Conservation (phyloP, 1,284 basidiomycete genomes). For the Ganoderma sp. region DNA sequence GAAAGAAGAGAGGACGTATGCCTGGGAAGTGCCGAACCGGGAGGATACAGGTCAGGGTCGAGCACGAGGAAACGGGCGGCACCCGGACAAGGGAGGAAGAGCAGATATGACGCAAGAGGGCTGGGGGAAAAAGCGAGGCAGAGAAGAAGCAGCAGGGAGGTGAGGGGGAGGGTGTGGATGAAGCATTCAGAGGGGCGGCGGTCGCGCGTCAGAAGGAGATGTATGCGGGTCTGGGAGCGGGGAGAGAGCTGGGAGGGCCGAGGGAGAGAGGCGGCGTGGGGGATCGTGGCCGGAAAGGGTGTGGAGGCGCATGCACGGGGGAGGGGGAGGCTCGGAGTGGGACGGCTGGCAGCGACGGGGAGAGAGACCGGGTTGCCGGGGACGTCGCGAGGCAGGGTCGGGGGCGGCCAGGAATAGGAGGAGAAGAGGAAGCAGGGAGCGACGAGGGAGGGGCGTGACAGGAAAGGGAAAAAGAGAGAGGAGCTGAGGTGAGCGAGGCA, state of each 20-base stretch:
- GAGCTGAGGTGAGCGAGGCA: slow-evolving; percentile 14
- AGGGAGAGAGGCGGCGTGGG: slow-evolving; percentile 17
- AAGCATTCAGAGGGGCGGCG: slow-evolving; percentile 33
- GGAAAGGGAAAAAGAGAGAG: slow-evolving; percentile 12
- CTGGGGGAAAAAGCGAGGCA: slow-evolving; percentile 28
- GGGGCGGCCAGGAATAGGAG: slow-evolving; percentile 10
- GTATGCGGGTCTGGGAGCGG: slow-evolving; percentile 41
- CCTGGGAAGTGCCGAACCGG: slow-evolving; percentile 23
- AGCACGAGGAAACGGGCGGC: slow-evolving; percentile 33
- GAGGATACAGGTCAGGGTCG: slow-evolving; percentile 29
- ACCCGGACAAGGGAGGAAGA: slow-evolving; percentile 19
- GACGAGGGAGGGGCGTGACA: slow-evolving; percentile 14
- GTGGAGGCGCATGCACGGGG: slow-evolving; percentile 22
- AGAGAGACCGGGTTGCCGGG: slow-evolving; percentile 12
- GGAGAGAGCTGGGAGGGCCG: slow-evolving; percentile 45
- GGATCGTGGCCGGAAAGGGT: slow-evolving; percentile 21
- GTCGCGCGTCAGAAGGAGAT: slow-evolving; percentile 21
- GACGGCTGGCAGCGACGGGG: slow-evolving; percentile 8
- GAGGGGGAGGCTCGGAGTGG: background rate
- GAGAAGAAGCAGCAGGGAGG: slow-evolving; percentile 31
- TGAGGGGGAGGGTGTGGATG: slow-evolving; percentile 23
- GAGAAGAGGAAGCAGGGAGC: slow-evolving; percentile 24
- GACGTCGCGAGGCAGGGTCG: slow-evolving; percentile 1
- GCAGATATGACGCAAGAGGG: slow-evolving; percentile 38
- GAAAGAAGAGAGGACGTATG: slow-evolving; percentile 22